These are phyloP conservation scores for Rhodotorula diobovata DNA, from an alignment of 768 basidiomycete species.

Conservation along the genomic window DNA sequence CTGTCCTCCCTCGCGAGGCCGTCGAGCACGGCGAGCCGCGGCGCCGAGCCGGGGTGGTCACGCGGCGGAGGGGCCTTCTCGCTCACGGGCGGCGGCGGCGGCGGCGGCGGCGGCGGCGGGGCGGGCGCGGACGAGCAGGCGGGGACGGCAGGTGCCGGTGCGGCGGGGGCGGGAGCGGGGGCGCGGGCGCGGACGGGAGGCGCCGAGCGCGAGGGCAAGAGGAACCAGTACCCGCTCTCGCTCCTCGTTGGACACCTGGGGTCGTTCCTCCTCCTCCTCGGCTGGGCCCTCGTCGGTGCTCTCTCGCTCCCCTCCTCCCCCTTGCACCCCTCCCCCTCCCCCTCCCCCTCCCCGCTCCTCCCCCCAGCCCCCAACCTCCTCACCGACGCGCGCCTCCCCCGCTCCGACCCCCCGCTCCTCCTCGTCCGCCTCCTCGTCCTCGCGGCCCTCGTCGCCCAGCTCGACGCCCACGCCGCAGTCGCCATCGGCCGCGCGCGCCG, in stretches of 20 bases:
- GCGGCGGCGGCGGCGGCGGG: not conserved
- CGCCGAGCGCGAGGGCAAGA: constrained; percentile 7
- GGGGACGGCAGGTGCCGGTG: too few relatives aligned
- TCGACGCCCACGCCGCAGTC: constrained; percentile 4
- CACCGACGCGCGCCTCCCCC: constrained; percentile 19
- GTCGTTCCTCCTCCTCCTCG: constrained; percentile 31
- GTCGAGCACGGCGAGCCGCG: constrained; percentile 1
- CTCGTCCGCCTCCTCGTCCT: constrained; percentile 33
- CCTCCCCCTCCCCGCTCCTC: not conserved
- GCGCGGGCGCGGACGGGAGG: too few relatives aligned
- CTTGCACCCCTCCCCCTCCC: not conserved
- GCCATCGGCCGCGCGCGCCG: constrained; percentile 11
- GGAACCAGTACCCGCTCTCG: constrained; percentile 40
- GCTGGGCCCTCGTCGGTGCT: constrained; percentile 39
- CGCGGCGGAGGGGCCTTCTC: not conserved
- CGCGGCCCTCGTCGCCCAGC: constrained; percentile 8
- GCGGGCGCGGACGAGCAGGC: too few relatives aligned
- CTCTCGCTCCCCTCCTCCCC: constrained; percentile 12
- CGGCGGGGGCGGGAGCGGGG: not conserved
- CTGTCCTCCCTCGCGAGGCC: constrained; percentile 27
- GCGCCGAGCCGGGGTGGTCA: too few relatives aligned
- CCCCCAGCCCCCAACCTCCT: constrained; percentile 25
- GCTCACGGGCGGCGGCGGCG: not conserved
- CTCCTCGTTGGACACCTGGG: constrained; percentile 24
- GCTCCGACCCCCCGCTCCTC: constrained; percentile 29